Evolutionary conservation across 257 asterid genomes (phyloP).

Genomic region (Penstemon newberryi): DNA sequence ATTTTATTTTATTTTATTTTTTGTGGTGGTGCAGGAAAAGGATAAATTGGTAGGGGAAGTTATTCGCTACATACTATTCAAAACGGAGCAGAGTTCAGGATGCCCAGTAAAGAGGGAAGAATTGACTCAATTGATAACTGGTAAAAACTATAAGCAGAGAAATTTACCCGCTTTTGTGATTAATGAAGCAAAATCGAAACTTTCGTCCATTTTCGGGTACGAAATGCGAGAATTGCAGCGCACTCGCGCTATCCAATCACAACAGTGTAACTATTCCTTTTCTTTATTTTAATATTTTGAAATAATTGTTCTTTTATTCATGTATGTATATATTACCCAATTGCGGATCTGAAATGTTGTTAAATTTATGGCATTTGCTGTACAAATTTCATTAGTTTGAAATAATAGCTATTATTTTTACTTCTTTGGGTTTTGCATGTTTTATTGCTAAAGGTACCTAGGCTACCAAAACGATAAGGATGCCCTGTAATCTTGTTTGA

Average conservation of each 20-base stretch:
- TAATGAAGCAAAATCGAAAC: constrained; percentile 70
- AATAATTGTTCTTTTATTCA: no score
- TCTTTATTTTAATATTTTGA: background rate
- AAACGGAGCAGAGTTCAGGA: constrained; percentile 68
- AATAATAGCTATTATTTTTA: no score
- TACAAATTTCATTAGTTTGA: no score
- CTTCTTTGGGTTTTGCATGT: no score
- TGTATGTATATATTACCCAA: no score
- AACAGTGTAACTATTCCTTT: constrained; percentile 39
- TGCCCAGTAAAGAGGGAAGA: constrained; percentile 88
- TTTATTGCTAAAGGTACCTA: no score
- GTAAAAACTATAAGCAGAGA: constrained; percentile 66
- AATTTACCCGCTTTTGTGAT: constrained; percentile 70
- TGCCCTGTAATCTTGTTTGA: no score
- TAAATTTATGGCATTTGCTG: no score
- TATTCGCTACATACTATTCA: constrained; percentile 79
- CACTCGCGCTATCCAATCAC: constrained; percentile 48
- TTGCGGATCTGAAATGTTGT: no score
- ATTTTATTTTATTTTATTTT: background rate
- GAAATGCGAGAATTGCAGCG: constrained; percentile 88
- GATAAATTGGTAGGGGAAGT: constrained; percentile 82
- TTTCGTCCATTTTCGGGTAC: constrained; percentile 73
- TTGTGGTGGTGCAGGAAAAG: constrained; percentile 57
- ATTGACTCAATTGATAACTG: constrained; percentile 67
- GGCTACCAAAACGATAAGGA: no score